Percentiles rank a stretch among this genome's conserved stretches.
Conservation (phyloP, 495 filamentous ascomycete genomes). For the Penicillium taxi region DNA sequence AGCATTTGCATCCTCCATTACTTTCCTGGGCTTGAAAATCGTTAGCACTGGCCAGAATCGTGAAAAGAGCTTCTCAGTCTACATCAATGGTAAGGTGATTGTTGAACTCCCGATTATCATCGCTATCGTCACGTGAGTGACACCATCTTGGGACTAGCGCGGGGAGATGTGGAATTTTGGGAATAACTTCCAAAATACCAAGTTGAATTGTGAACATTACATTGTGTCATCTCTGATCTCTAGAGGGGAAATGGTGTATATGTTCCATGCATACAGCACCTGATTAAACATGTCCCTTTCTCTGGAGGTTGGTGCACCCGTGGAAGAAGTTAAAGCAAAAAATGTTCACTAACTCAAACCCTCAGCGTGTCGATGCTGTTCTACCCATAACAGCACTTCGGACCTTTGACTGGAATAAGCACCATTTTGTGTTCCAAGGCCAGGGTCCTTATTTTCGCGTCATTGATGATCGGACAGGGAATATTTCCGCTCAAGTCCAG, state of each 20-base stretch:
- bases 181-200: slow-evolving; percentile 7
- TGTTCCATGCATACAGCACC: background rate
- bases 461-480: slow-evolving; percentile 30
- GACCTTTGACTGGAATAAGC: slow-evolving; percentile 19
- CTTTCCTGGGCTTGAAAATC: too few relatives aligned
- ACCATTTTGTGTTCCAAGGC: slow-evolving; percentile 29
- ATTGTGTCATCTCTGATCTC: background rate
- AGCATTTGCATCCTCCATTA: too few relatives aligned
- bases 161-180: slow-evolving; percentile 8
- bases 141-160: slow-evolving; percentile 16
- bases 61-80: too few relatives aligned
- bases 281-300: slow-evolving; percentile 26
- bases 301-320: slow-evolving; percentile 28
- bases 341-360: slow-evolving; percentile 8
- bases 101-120: too few relatives aligned
- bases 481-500: slow-evolving; percentile 21
- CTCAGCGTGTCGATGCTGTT: slow-evolving; percentile 39
- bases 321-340: background rate
- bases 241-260: slow-evolving; percentile 3
- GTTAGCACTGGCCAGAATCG: too few relatives aligned
- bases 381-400: slow-evolving; percentile 39
- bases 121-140: slow-evolving; percentile 20
- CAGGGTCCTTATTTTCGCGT: slow-evolving; percentile 35
- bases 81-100: too few relatives aligned
- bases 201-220: background rate